Percentiles rank a stretch among this genome's conserved stretches.
phyloP scores from a whole-genome alignment of 2,329 filamentous ascomycete species.

The Aotearoamyces nothofagi region DNA sequence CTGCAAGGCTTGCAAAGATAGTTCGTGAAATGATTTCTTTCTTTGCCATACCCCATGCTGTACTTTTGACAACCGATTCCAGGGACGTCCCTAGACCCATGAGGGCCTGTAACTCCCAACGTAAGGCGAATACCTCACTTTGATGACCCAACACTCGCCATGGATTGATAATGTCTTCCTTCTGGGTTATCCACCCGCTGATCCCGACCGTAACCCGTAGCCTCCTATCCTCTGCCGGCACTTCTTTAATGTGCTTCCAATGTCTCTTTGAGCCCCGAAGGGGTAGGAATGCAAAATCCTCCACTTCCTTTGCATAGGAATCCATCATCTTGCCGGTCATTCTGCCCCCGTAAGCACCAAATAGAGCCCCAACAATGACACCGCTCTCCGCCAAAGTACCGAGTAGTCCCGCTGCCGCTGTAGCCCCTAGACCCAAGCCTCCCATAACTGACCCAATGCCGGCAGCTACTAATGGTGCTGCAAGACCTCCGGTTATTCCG shows the following conservation, averaged over 20 bases:
- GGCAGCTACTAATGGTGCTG: conserved; percentile 60
- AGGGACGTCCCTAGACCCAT: conserved; percentile 66
- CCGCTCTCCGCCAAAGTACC: conserved; percentile 68
- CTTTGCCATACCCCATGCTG: conserved; percentile 46
- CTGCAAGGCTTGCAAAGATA: conserved; percentile 49
- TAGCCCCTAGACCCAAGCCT: conserved; percentile 58
- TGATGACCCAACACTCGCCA: conserved; percentile 63
- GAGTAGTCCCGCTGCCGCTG: conserved; percentile 62
- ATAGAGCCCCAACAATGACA: conserved; percentile 68
- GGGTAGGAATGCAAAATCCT: conserved; percentile 78
- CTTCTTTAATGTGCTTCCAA: conserved; percentile 29
- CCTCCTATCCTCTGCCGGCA: conserved; percentile 43
- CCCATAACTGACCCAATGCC: conserved; percentile 69
- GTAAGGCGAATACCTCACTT: conserved; percentile 67
- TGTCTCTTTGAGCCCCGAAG: conserved; percentile 35
- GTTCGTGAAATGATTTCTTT: conserved; percentile 38
- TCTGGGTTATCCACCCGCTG: conserved; percentile 69
- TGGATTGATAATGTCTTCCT: conserved; percentile 62
- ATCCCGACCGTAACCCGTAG: conserved; percentile 74
- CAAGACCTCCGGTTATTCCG: conserved; percentile 59
- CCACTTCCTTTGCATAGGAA: conserved; percentile 69
- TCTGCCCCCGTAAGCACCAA: conserved; percentile 77
- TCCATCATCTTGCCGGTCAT: conserved; percentile 83
- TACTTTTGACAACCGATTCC: conserved; percentile 60
- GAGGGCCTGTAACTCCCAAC: conserved; percentile 70